Evolutionary conservation across 148 eudicot genomes (phyloP).

Genomic region (Gaultheria prostrata): DNA sequence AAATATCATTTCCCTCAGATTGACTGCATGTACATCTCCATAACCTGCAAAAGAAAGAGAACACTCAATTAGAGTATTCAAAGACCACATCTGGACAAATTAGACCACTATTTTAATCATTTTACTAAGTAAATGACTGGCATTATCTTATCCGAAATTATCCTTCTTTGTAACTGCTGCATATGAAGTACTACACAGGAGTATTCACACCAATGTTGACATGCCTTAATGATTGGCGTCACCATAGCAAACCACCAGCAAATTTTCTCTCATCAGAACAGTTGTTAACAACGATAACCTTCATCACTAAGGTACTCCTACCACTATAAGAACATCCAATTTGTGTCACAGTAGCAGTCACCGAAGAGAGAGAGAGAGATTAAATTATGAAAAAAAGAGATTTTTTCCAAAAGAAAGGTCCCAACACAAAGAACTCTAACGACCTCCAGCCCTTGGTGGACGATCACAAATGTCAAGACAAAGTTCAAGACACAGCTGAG

Average conservation of each 20-base stretch:
- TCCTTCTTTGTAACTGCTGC: not conserved
- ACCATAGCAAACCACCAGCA: not conserved
- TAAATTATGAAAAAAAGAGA: not conserved
- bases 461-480: not conserved
- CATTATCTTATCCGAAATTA: not conserved
- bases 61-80: not conserved
- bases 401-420: not conserved
- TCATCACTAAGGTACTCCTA: not conserved
- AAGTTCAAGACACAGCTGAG: not conserved
- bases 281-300: not conserved
- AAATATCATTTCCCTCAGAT: slow-evolving; percentile 73
- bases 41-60: slow-evolving; percentile 44
- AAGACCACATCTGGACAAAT: not conserved
- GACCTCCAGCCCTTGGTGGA: not conserved
- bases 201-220: not conserved
- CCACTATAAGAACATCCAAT: not conserved
- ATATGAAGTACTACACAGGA: not conserved
- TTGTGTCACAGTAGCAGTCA: not conserved
- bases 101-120: too few species aligned
- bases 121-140: too few species aligned
- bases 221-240: not conserved
- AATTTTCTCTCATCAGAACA: not conserved
- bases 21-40: slow-evolving; percentile 79
- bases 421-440: not conserved
- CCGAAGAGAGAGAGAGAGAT: too few species aligned